Conservation (phyloP, 2,329 filamentous ascomycete species). For the Aspergillus spinulosporus region DNA sequence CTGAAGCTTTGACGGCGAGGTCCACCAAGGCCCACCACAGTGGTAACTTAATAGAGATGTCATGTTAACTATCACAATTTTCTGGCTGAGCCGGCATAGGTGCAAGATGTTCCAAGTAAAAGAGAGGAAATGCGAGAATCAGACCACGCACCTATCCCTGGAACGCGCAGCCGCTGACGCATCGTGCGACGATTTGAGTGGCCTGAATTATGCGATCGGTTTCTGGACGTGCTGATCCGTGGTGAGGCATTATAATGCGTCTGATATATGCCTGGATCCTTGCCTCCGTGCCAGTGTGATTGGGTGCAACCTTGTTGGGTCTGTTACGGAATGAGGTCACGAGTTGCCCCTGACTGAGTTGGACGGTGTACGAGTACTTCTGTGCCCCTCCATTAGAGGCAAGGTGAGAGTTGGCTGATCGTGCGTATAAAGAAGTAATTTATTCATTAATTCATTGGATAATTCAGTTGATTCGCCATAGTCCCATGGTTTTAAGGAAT, state of each 20-base stretch:
- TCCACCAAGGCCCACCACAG: not conserved
- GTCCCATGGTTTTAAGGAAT: too few species aligned
- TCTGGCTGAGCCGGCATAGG: not conserved
- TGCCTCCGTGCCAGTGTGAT: not conserved
- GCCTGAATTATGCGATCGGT: not conserved
- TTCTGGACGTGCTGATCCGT: not conserved
- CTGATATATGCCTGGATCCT: not conserved
- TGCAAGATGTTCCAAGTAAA: not conserved
- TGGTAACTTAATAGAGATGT: not conserved
- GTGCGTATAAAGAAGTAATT: too few species aligned
- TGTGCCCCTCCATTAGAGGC: too few species aligned
- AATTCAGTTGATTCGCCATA: too few species aligned
- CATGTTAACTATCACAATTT: not conserved
- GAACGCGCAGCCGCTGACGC: slow-evolving; percentile 12
- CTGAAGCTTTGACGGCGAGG: not conserved
- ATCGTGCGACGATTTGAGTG: slow-evolving; percentile 9
- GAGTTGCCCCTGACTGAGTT: not conserved
- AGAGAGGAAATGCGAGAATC: not conserved
- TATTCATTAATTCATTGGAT: too few species aligned
- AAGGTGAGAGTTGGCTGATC: too few species aligned
- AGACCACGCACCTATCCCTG: slow-evolving; percentile 3
- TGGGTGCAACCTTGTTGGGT: not conserved
- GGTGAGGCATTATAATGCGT: not conserved
- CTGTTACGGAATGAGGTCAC: slow-evolving; percentile 10
- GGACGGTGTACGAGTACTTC: not conserved